Base-by-base conservation (phyloP, 2,329 filamentous ascomycete genomes). In the Ceratocystis variospora region DNA sequence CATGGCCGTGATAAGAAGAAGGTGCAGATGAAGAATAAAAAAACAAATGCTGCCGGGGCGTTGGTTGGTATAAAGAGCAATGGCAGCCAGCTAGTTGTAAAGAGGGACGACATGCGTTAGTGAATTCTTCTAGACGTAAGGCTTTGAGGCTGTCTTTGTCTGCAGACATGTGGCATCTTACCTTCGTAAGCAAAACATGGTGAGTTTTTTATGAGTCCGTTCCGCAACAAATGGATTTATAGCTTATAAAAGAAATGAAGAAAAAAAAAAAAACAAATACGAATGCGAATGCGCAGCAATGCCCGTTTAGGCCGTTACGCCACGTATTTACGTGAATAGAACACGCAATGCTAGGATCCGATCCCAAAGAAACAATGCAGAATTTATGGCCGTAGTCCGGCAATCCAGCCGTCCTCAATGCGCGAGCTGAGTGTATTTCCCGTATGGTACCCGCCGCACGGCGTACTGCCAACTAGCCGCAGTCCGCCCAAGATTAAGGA, bases 1-100 rank as follows among this genome's bases (percentile, higher is more conserved):
- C 94, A 99, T 65, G 94, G 94, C 66, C 93, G 87, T 78, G 96
- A 96, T 72, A 99, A 86, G 77, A 96, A 89, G 80, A 96, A 97
- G 70, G 92, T 96, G 76, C 92, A 90, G 70, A 90, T 82, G 79
- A 99, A 87, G 81, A 94, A 90, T 77, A 90, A 83, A 77, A 93
- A 84, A 75, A 94, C 89, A 79, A 93, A 92, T 72, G 89, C 83
- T 31, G 89, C 89, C 67, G 88, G 91, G 71, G 89, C 88, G 75
- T 92, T 91, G 68, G 89, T 90, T 64, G 89, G 89, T 71, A 94
- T 91, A 77, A 94, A 92, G 74, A 94, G 88, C 71, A 94, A 85
- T 37, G 89, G 89, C 63, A 94, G 83, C 87, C 89, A 93, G 76
- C 89, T 93, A 72, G 22, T 44, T 44, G 31, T 37, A 48, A 48